Percentiles rank a stretch among this genome's conserved stretches.
These are phyloP conservation scores for Penicillium atrosanguineum DNA, from an alignment of 495 filamentous ascomycete genomes.

Conservation along the genomic window DNA sequence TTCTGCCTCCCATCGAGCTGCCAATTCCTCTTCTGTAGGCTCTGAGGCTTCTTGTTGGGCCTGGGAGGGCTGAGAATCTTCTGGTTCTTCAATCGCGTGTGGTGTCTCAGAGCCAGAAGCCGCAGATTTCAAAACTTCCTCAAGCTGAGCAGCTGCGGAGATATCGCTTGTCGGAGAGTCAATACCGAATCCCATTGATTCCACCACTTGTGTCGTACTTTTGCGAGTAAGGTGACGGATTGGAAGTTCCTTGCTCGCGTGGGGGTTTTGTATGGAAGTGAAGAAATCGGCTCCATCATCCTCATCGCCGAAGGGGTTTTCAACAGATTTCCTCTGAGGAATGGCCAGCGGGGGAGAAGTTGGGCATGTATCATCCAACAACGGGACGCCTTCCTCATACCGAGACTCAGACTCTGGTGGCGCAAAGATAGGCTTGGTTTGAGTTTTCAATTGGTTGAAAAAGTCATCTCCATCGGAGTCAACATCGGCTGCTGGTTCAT, in stretches of 20 bases:
- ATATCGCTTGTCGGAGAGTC: constrained; percentile 33
- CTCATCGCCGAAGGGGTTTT: constrained; percentile 36
- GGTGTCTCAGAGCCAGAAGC: constrained; percentile 14
- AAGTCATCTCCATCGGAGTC: constrained; percentile 47
- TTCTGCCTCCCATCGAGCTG: constrained; percentile 80
- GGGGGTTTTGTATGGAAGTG: constrained; percentile 11
- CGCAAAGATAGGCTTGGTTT: constrained; percentile 46
- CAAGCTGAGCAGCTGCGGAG: constrained; percentile 33
- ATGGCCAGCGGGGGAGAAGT: constrained; percentile 17
- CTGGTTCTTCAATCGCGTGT: constrained; percentile 14
- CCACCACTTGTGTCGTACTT: constrained; percentile 42
- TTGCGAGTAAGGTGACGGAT: constrained; percentile 37
- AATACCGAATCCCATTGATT: constrained; percentile 25
- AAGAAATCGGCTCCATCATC: constrained; percentile 43
- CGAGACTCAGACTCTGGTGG: constrained; percentile 45
- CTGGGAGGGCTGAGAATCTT: constrained; percentile 9
- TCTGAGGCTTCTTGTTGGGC: constrained; percentile 18
- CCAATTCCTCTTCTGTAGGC: constrained; percentile 58
- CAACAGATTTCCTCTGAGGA: constrained; percentile 17
- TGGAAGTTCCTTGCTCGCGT: constrained; percentile 10
- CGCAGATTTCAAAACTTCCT: constrained; percentile 28
- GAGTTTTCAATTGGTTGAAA: constrained; percentile 48
- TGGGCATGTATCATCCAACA: constrained; percentile 33
- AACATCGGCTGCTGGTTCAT: constrained; percentile 25
- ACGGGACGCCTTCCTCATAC: constrained; percentile 47